Evolutionary conservation across 371 early-diverging fungal genomes (phyloP), one percentile per base, ranked within the genome.

Genomic region (Circinella minor): DNA sequence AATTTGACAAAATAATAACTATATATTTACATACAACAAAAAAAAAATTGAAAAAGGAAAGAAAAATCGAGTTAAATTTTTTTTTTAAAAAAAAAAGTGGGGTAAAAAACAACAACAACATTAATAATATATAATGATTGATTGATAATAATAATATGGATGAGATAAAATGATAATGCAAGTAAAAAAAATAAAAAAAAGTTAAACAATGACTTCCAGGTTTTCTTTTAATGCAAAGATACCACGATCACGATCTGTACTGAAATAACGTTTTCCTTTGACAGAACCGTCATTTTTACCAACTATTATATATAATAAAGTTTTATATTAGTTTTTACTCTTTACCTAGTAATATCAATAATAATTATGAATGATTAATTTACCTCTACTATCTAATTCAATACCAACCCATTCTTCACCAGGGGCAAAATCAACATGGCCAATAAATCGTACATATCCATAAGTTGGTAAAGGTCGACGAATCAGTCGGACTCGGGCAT

Each of bases 251-350:
- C 72, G 67, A 59, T 75, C 76, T n/a, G 80, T 82, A 36, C 74
- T 69, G 55, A 82, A 82, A 47, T 82, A 80, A 14, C 78, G 76
- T 13, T 67, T 66, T 8, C 71, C 74, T 43, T 78, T 72, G 27
- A 78, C 59, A 46, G 75, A 78, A n/a, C 82, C 82, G 65, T 82
- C 78, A 20, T 75, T 78, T 63, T 82, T 80, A 5, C 82, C 82
- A 11, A 82, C 82, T 82, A 73, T 6, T 17, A 51, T 13, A n/a
- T 15, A 5, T n/a, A n/a, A 13, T 51, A 15, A 17, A 17, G 5
- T 13, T 5, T 51, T 4, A 51, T 5, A 17, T 5, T 13, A 51
- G 15, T 1, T 43, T 43, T 9, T 43, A 43, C 6, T 43, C 3
- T 43, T 43, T 43, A 27, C 27, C 27, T 27, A 27, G 2, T 27